Evolutionary conservation across 345 rosid species (phyloP).

Genomic region (Syzygium aqueum): DNA sequence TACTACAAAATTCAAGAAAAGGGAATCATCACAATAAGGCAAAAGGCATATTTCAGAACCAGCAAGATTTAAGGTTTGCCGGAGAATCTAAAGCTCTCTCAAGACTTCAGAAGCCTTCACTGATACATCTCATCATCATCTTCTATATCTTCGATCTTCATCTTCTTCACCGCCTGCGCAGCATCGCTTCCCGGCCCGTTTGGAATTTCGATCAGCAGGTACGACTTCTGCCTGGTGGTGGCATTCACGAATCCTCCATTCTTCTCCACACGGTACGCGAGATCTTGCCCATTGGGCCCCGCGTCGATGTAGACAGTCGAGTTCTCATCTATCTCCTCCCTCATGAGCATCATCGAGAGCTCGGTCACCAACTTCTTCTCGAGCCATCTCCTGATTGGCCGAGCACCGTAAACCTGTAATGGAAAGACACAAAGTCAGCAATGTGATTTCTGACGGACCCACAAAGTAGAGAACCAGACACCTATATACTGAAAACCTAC

Average conservation of each 20-base stretch:
- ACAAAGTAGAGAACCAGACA: neutral
- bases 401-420: slow-evolving; percentile 73
- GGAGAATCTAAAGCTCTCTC: neutral
- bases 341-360: slow-evolving; percentile 71
- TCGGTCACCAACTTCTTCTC: slow-evolving; percentile 89
- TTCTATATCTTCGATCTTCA: slow-evolving; percentile 68
- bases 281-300: slow-evolving; percentile 17
- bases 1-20: neutral
- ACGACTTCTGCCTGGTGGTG: slow-evolving; percentile 55
- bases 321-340: slow-evolving; percentile 85
- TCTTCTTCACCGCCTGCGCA: slow-evolving; percentile 81
- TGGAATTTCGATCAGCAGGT: slow-evolving; percentile 54
- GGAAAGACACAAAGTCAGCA: neutral
- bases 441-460: neutral
- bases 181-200: slow-evolving; percentile 40
- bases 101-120: neutral
- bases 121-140: slow-evolving; percentile 58
- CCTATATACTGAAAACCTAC: slow-evolving; percentile 22
- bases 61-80: neutral
- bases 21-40: too few species aligned
- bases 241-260: slow-evolving; percentile 81
- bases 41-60: neutral
- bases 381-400: slow-evolving; percentile 93
- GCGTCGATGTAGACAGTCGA: slow-evolving; percentile 76
- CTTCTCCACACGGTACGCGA: slow-evolving; percentile 53